These are phyloP conservation scores for Paramecium sexaurelia DNA, from an alignment of 73 alveolate genomes.

Conservation along the genomic window DNA sequence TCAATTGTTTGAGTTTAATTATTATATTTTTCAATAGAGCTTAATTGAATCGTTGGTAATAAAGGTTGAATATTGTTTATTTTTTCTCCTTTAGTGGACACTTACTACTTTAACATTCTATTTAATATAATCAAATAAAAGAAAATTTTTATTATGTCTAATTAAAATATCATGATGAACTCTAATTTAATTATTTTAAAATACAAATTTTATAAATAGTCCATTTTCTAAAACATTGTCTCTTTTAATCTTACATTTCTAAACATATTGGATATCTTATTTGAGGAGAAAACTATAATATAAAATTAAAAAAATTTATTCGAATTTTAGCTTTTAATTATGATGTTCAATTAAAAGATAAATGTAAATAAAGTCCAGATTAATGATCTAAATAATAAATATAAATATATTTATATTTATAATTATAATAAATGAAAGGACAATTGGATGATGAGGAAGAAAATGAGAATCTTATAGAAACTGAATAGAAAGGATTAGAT, in stretches of 20 bases:
- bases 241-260: no score
- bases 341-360: no score
- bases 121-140: background rate
- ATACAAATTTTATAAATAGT: no score
- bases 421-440: slow-evolving; percentile 11
- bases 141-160: background rate
- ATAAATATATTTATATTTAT: background rate
- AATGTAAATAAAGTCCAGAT: no score
- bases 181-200: background rate
- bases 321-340: no score
- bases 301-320: no score
- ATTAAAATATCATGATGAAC: background rate
- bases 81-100: background rate
- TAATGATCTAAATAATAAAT: no score
- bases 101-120: background rate
- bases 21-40: background rate
- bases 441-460: slow-evolving; percentile 2
- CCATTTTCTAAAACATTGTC: no score
- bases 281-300: no score
- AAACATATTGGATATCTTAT: no score
- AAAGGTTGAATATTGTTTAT: background rate
- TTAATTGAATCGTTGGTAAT: background rate
- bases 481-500: slow-evolving; percentile 52
- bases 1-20: background rate
- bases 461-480: slow-evolving; percentile 20